Evolutionary conservation across 176 grass and related monocot genomes (phyloP).

Genomic region (maize (Zea mays)): Zm-B73-REFERENCE-NAM-5.0 NC_050103.1:104146501-104147000

Average conservation of each 20-base stretch:
- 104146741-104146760: neutral
- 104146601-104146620: constrained; percentile 47
- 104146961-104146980: constrained; percentile 59
- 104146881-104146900: constrained; percentile 31
- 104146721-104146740: neutral
- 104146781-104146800: constrained; percentile 64
- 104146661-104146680: constrained; percentile 66
- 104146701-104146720: neutral
- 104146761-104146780: neutral
- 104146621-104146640: constrained; percentile 68
- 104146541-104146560: constrained; percentile 67
- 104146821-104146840: constrained; percentile 48
- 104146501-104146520: constrained; percentile 48
- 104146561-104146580: constrained; percentile 65
- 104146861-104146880: constrained; percentile 52
- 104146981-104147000: neutral
- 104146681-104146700: constrained; percentile 46
- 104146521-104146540: constrained; percentile 82
- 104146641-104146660: constrained; percentile 68
- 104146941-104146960: constrained; percentile 97
- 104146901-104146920: constrained; percentile 59
- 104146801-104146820: constrained; percentile 52
- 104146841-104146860: constrained; percentile 58
- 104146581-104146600: constrained; percentile 43
- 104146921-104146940: constrained; percentile 84